phyloP scores from a whole-genome alignment of 305 asterid species.

The Fraxinus xanthoxyloides region DNA sequence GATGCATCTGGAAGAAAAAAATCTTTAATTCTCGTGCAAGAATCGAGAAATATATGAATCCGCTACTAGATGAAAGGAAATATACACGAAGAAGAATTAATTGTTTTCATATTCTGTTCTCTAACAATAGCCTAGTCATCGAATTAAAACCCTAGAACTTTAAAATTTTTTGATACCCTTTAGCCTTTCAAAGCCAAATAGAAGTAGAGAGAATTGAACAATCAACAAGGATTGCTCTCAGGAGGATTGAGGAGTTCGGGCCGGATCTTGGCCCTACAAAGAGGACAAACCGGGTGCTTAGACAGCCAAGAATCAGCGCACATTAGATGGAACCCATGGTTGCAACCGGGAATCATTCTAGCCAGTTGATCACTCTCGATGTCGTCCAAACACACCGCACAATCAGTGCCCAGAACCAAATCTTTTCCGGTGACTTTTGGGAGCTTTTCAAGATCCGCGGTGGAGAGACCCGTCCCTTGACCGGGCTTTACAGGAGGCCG shows the following conservation, averaged over 20 bases:
- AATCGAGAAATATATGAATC: not conserved
- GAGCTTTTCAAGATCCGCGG: constrained; percentile 63
- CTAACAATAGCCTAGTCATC: not conserved
- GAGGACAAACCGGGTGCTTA: constrained; percentile 54
- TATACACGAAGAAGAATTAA: not conserved
- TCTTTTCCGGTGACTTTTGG: constrained; percentile 59
- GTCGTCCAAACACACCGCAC: constrained; percentile 73
- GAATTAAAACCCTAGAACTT: not conserved
- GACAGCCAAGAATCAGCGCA: constrained; percentile 80
- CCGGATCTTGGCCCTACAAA: constrained; percentile 58
- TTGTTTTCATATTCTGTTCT: not conserved
- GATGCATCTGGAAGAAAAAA: not conserved
- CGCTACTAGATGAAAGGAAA: not conserved
- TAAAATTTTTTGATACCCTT: not conserved
- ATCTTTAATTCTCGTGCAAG: not conserved
- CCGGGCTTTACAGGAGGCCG: constrained; percentile 28
- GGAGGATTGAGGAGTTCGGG: constrained; percentile 45
- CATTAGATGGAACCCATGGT: constrained; percentile 68
- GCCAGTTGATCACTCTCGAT: constrained; percentile 57
- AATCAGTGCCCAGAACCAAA: constrained; percentile 55
- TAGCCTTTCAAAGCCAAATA: not conserved
- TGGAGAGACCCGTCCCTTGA: constrained; percentile 45
- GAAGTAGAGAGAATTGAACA: constrained; percentile 26
- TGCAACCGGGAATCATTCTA: constrained; percentile 65
- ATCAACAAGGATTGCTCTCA: constrained; percentile 41